Percentiles rank a stretch among this genome's conserved stretches.
Evolutionary conservation across 371 early-diverging fungal species (phyloP).

Genomic region (Amoeboaphelidium occidentale): DNA sequence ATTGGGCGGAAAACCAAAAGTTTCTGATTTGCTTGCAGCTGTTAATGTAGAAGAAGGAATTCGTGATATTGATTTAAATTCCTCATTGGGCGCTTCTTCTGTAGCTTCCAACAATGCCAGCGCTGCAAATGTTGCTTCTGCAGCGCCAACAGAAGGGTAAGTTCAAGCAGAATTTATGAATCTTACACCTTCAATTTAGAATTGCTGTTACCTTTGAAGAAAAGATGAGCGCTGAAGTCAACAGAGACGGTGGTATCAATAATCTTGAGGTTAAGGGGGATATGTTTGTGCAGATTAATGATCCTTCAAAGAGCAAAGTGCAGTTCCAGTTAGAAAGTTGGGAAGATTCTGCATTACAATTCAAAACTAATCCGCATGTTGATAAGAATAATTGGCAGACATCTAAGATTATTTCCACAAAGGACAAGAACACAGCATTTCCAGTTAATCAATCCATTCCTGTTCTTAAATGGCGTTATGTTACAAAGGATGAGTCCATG

Average conservation of each 20-base stretch:
- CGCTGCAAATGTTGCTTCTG: slow-evolving; percentile 6
- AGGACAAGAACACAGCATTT: slow-evolving; percentile 53
- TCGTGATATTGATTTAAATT: slow-evolving; percentile 4
- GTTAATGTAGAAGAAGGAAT: slow-evolving; percentile 42
- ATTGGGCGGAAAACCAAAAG: slow-evolving; percentile 62
- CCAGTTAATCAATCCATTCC: slow-evolving; percentile 61
- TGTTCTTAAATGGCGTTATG: slow-evolving; percentile 64
- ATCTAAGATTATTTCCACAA: slow-evolving; percentile 42
- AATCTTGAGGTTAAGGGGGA: slow-evolving; percentile 78
- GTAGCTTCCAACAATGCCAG: not conserved
- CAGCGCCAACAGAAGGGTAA: slow-evolving; percentile 14
- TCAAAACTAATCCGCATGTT: slow-evolving; percentile 91
- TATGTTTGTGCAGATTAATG: slow-evolving; percentile 43
- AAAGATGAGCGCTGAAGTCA: slow-evolving; percentile 48
- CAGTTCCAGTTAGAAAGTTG: slow-evolving; percentile 24
- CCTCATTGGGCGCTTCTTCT: not conserved
- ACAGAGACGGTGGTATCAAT: slow-evolving; percentile 73
- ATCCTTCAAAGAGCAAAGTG: slow-evolving; percentile 27
- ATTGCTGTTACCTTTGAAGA: slow-evolving; percentile 71
- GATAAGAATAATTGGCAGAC: slow-evolving; percentile 62
- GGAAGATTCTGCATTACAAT: slow-evolving; percentile 36
- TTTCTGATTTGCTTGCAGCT: slow-evolving; percentile 49
- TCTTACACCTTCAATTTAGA: slow-evolving; percentile 3
- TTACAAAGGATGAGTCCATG: slow-evolving; percentile 46
- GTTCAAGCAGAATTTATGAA: slow-evolving; percentile 12